These are phyloP conservation scores for Ilyonectria robusta DNA, from an alignment of 2,329 filamentous ascomycete species.

Conservation along the genomic window DNA sequence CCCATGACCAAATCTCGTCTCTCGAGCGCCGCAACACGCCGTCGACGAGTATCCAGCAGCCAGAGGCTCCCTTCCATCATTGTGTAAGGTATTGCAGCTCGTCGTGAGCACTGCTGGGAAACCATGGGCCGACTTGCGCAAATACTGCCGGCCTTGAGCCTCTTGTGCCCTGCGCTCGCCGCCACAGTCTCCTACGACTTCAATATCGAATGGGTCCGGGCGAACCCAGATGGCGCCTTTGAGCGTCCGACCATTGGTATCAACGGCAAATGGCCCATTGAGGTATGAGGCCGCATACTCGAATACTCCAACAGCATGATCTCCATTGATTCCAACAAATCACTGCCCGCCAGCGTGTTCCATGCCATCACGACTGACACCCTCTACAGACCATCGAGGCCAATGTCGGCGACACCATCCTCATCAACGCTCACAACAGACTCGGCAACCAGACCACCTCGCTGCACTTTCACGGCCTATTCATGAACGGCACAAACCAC, in stretches of 20 bases:
- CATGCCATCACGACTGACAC: not conserved
- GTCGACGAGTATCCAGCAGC: not conserved
- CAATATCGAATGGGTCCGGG: conserved; percentile 78
- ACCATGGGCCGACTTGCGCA: conserved; percentile 14
- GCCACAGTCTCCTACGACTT: conserved; percentile 74
- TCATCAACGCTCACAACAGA: conserved; percentile 71
- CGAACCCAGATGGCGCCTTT: conserved; percentile 78
- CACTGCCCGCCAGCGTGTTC: not conserved
- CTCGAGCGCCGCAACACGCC: not conserved
- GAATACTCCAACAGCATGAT: no score
- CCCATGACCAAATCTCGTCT: not conserved
- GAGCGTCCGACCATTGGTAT: conserved; percentile 80
- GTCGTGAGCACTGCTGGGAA: not conserved
- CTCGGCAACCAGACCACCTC: conserved; percentile 75
- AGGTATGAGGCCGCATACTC: not conserved
- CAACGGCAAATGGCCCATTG: conserved; percentile 81
- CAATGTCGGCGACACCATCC: conserved; percentile 72
- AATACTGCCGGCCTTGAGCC: not conserved
- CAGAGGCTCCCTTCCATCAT: not conserved
- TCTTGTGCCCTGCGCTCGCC: conserved; percentile 40
- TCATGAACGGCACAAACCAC: conserved; percentile 74
- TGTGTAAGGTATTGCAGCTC: not conserved
- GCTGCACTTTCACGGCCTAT: conserved; percentile 80
- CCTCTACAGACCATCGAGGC: conserved; percentile 71
- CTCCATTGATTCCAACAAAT: no score